Conservation (phyloP, 208 protist species). For the Kentomonas sorsogonicus region DNA sequence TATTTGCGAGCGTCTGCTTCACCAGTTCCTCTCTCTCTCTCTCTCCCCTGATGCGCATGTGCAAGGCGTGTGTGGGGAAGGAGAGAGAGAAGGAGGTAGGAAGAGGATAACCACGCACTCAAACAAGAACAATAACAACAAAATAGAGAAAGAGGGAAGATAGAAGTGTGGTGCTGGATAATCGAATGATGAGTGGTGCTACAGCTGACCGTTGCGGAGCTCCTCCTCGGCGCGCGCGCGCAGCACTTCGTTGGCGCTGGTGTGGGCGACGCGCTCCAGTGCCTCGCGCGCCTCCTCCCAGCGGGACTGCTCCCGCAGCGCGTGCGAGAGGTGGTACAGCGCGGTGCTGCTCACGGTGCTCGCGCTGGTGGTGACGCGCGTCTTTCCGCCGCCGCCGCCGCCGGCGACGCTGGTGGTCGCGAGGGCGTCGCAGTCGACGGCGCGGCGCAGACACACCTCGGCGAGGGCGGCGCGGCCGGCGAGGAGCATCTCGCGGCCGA, state of each 20-base stretch:
- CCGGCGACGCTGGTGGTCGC: not conserved
- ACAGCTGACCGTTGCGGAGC: conserved; percentile 21
- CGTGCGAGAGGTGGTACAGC: conserved; percentile 64
- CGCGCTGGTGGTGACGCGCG: not conserved
- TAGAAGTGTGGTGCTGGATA: not conserved
- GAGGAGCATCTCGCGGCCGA: conserved; percentile 62
- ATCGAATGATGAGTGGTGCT: too few relatives aligned
- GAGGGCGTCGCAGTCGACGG: conserved; percentile 2
- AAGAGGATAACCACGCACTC: not conserved
- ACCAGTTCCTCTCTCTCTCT: not conserved
- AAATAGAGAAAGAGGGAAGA: conserved; percentile 7
- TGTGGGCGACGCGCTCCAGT: conserved; percentile 31
- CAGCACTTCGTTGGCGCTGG: conserved; percentile 46
- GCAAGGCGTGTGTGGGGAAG: not conserved
- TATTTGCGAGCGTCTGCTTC: too few relatives aligned
- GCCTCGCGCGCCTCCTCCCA: conserved; percentile 48
- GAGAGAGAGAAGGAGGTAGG: not conserved
- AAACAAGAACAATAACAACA: not conserved
- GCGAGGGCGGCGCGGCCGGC: conserved; percentile 27
- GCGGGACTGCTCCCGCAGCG: conserved; percentile 31
- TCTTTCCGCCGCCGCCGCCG: not conserved
- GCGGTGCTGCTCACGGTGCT: conserved; percentile 20
- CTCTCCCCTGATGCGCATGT: not conserved
- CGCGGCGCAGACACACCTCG: conserved; percentile 52
- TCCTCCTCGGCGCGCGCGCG: conserved; percentile 71